Percentiles rank a stretch among this genome's conserved stretches.
Evolutionary conservation across 2,329 filamentous ascomycete species (phyloP).

Genomic region (Phialemoniopsis sp.): DNA sequence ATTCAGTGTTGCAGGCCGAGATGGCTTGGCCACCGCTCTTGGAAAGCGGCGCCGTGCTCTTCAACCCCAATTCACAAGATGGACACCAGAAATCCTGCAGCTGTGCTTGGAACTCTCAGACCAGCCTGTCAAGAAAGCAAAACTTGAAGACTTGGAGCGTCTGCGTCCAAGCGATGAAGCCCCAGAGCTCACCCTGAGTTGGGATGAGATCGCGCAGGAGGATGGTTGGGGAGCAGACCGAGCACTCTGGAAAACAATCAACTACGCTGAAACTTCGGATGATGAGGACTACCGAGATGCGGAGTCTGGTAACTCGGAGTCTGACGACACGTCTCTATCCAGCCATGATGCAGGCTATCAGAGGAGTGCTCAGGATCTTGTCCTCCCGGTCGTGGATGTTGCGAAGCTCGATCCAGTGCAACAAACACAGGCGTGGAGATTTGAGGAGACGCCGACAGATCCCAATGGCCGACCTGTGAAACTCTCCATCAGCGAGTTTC

Average conservation of each 20-base stretch:
- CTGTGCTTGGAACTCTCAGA: constrained; percentile 80
- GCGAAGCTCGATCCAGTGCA: constrained; percentile 9
- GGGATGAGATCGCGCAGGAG: constrained; percentile 74
- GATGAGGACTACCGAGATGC: constrained; percentile 42
- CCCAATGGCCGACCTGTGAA: constrained; percentile 26
- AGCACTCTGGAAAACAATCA: constrained; percentile 66
- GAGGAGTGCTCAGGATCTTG: constrained; percentile 11
- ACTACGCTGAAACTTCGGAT: constrained; percentile 66
- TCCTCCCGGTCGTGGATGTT: constrained; percentile 16
- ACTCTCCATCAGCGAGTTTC: constrained; percentile 61
- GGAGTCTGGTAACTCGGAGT: constrained; percentile 26
- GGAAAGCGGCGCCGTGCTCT: constrained; percentile 26
- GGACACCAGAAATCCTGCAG: constrained; percentile 75
- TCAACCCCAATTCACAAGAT: constrained; percentile 44
- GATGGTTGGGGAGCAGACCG: constrained; percentile 68
- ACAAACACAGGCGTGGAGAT: no score
- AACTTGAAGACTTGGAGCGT: constrained; percentile 56
- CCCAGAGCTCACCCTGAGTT: constrained; percentile 53
- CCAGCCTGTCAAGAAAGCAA: constrained; percentile 68
- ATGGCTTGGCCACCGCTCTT: constrained; percentile 72
- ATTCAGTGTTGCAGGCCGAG: constrained; percentile 74
- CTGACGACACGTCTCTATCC: constrained; percentile 30
- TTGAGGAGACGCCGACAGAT: constrained; percentile 1
- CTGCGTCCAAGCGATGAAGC: constrained; percentile 41
- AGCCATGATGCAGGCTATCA: constrained; percentile 11